Base-by-base conservation (phyloP, 23 red algal species). In the Agarophyton chilense region DNA sequence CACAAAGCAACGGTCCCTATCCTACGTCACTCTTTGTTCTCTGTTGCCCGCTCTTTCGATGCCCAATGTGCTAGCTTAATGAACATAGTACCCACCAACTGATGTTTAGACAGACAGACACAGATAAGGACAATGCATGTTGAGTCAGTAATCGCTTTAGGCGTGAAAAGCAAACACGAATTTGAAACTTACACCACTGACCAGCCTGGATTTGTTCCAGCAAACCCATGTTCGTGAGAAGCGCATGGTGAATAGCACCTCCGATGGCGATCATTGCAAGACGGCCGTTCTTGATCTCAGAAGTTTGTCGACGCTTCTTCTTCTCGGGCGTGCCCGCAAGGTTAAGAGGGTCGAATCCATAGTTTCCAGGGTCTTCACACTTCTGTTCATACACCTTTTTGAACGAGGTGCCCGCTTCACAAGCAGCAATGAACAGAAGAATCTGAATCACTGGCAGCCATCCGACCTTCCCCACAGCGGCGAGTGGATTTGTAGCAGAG, bases 231-330 rank as follows among this genome's bases (percentile, higher is more conserved):
- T 95, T 88, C 31, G 94, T 95, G 28, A 95, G 58, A 26, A 90
- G 78, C 19, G 83, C 76, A 32, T 95, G 94, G 49, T 95, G 94
- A 41, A 95, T 90, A 34, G 87, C 83, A 5, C 94, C 94, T n/a
- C 94, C 94, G 46, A 88, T 86, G 26, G 86, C 94, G 61, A 91
- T 54, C 94, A 96, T 96, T 19, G 94, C 86, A 14, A 96, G 88
- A 33, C 94, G 60, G 52, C 94, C 94, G 52, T 96, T 96, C 84
- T 96, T 96, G 53, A 96, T 76, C 61, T 96, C 94, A 7, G 94
- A 82, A 13, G 83, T 46, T 54, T 83, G 50, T 65, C 72, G 91
- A 49, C 70, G 74, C 47, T 82, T 79, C 61, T 87, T 85, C 53
- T 71, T 63, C 53, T 65, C 62, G 36, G 64, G 68, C 25, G 55